Conservation (phyloP, 805 yeast genomes). For the Blastobotrys terrestris region DNA sequence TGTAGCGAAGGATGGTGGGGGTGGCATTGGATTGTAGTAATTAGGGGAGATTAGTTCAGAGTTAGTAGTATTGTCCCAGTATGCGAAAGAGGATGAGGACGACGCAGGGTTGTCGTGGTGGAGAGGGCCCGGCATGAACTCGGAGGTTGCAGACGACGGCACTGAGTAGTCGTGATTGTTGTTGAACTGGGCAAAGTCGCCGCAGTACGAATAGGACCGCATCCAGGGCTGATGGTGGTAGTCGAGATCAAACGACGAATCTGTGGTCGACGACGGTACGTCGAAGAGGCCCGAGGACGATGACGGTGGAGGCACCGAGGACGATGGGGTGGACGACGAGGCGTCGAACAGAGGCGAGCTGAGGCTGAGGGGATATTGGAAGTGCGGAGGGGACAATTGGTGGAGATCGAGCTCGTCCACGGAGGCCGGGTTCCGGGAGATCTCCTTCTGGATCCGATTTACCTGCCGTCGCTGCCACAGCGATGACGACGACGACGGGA, state of each 20-base stretch:
- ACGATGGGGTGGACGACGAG: neutral
- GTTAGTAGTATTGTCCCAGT: constrained; percentile 21
- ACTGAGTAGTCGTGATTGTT: constrained; percentile 2
- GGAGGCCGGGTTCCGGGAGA: neutral
- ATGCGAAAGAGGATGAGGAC: constrained; percentile 6
- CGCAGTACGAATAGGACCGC: neutral
- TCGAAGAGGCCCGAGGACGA: constrained; percentile 3
- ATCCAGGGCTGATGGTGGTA: neutral
- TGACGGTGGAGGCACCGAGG: neutral
- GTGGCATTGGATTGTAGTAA: constrained; percentile 7
- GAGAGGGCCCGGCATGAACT: neutral
- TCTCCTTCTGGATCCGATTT: constrained; percentile 10
- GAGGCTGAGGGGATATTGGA: neutral
- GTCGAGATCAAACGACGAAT: neutral
- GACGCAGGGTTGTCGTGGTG: neutral
- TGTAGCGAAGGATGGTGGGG: neutral
- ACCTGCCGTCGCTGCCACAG: constrained; percentile 19
- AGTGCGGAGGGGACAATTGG: neutral
- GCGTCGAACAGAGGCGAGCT: neutral
- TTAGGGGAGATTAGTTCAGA: constrained; percentile 19
- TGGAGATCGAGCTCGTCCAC: neutral
- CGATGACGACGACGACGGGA: neutral
- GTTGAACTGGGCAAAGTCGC: constrained; percentile 2
- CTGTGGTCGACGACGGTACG: constrained; percentile 4
- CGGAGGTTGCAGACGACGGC: neutral